Evolutionary conservation across 2,329 filamentous ascomycete species (phyloP).

Genomic region (Fusarium sp.): DNA sequence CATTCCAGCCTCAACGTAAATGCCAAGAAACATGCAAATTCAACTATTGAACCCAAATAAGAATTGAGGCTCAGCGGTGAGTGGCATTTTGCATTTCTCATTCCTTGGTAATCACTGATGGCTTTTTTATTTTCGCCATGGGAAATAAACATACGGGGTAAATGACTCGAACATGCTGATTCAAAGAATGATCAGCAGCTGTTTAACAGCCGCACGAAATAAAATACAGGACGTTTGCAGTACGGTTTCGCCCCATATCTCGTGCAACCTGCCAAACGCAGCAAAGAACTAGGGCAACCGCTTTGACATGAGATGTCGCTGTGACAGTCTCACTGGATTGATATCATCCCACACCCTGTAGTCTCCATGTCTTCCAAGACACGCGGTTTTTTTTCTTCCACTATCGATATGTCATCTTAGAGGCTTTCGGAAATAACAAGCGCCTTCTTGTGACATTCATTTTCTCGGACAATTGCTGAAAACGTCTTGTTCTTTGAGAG

Average conservation of each 20-base stretch:
- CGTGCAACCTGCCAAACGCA: conserved; percentile 35
- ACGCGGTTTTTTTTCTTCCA: background rate
- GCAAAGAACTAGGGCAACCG: conserved; percentile 7
- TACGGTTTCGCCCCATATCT: conserved; percentile 17
- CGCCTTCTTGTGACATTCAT: background rate
- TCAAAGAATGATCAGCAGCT: conserved; percentile 19
- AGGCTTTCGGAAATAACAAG: conserved; percentile 1
- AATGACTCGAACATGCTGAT: conserved; percentile 27
- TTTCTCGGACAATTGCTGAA: background rate
- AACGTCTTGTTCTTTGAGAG: background rate
- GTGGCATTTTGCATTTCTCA: background rate
- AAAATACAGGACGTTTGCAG: background rate
- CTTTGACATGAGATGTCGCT: conserved; percentile 25
- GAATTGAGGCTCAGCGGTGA: conserved; percentile 34
- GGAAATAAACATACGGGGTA: background rate
- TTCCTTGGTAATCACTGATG: conserved; percentile 19
- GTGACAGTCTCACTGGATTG: conserved; percentile 26
- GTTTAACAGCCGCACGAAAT: background rate
- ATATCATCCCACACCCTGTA: conserved; percentile 1
- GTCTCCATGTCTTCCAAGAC: too few species aligned
- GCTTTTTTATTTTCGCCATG: conserved; percentile 15
- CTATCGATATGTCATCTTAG: conserved; percentile 11
- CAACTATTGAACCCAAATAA: conserved; percentile 3
- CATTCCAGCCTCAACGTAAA: background rate
- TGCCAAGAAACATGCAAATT: conserved; percentile 28